These are phyloP conservation scores for Linaria vulgaris DNA, from an alignment of 257 asterid genomes.

Conservation along the genomic window DNA sequence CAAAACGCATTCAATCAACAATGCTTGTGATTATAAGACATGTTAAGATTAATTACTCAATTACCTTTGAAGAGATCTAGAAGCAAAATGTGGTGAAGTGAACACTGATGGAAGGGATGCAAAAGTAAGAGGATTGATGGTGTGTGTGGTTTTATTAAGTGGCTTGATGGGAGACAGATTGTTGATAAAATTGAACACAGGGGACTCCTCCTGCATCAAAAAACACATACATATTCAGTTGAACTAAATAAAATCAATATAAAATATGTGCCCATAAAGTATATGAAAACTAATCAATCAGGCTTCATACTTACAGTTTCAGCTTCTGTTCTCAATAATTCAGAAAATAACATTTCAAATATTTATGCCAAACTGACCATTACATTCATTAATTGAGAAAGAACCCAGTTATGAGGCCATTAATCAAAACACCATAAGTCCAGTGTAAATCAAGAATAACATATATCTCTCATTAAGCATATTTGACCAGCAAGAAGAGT, in stretches of 20 bases:
- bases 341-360: constrained; percentile 3
- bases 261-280: not conserved
- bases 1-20: not conserved
- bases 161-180: constrained; percentile 85
- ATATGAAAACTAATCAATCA: not conserved
- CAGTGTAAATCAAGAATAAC: constrained; percentile 16
- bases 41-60: not conserved
- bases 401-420: too few relatives aligned
- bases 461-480: not conserved
- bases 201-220: constrained; percentile 78
- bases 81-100: constrained; percentile 74
- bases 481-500: not conserved
- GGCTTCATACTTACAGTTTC: not conserved
- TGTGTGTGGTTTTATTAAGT: constrained; percentile 59
- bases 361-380: too few relatives aligned
- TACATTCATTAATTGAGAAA: too few relatives aligned
- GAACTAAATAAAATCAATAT: too few relatives aligned
- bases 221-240: constrained; percentile 9
- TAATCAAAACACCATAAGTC: not conserved
- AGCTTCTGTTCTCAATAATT: not conserved
- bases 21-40: not conserved
- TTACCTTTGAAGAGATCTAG: constrained; percentile 72
- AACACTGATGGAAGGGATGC: constrained; percentile 69
- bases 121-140: constrained; percentile 61
- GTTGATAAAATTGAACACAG: constrained; percentile 70